Base-by-base conservation (phyloP, 2,329 filamentous ascomycete species). In the Sporothrix protearum region DNA sequence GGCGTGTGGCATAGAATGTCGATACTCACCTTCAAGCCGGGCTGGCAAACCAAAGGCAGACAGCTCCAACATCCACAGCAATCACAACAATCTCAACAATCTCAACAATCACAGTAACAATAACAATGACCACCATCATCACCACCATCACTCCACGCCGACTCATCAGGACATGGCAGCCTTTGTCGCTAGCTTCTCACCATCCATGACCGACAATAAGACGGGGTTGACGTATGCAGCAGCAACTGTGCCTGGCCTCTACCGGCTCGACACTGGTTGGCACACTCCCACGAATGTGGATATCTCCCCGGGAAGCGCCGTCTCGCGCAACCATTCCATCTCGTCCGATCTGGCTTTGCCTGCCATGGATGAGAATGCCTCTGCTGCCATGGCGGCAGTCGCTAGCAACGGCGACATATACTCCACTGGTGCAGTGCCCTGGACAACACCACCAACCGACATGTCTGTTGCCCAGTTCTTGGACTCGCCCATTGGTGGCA, bases 21-120 rank as follows among this genome's bases (percentile, higher is more conserved):
- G 80, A 9, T 87, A 87, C 74, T 86, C 84, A 19, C 85, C 85
- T 1, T 86, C 85, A 0, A 85, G 82, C 74, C 80, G 85, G 68
- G 81, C 83, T 0, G 85, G 85, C 45, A 86, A 85, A 75, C 81
- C 83, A 47, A 85, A 84, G 73, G 78, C 82, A 39, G 80, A 82
- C 64, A 68, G 53, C 68, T 39, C 36, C 45, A 64, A 70, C 42
- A 51, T 28, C 57, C 70, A 33, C 42, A 28, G 30, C 25, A 59
- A 67, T n/a, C 28, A 55, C 16, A 68, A 68, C 42, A 68, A n/a
- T n/a, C n/a, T n/a, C 45, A 64, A 70, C 42, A 51, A 36, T 49
- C 70, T 25, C 42, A 28, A 39, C 25, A 59, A 67, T n/a, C 28
- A 55, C 16, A 68, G 63, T 30, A 68, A 71, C 2, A 55, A 33